Percentiles rank a stretch among this genome's conserved stretches.
Evolutionary conservation across 371 early-diverging fungal species (phyloP).

Genomic region (Mortierella sp.): DNA sequence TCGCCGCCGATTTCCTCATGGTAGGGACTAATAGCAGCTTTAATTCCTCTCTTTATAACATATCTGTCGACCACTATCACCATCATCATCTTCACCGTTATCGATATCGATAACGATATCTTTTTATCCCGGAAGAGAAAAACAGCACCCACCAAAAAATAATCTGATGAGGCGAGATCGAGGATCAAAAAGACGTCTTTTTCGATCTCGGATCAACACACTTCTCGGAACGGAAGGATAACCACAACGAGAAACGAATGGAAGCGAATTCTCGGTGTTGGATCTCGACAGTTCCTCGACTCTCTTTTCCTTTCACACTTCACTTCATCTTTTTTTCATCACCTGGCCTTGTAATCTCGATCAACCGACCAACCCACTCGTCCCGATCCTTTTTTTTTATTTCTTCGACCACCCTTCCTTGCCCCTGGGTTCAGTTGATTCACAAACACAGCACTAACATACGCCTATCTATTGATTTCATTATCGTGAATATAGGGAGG

Average conservation of each 20-base stretch:
- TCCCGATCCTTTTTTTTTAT: background rate
- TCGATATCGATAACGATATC: background rate
- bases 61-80: background rate
- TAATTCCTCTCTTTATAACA: background rate
- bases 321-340: background rate
- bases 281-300: background rate
- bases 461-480: background rate
- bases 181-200: background rate
- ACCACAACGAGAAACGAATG: background rate
- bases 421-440: background rate
- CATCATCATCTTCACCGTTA: slow-evolving; percentile 1
- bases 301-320: background rate
- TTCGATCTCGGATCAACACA: background rate
- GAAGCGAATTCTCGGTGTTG: background rate
- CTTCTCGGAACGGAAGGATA: background rate
- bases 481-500: slow-evolving; percentile 68
- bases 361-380: background rate
- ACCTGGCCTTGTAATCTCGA: background rate
- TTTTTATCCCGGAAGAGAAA: background rate
- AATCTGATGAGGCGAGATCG: background rate
- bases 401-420: background rate
- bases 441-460: background rate
- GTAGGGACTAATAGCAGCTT: slow-evolving; percentile 19
- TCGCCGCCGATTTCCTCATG: slow-evolving; percentile 51
- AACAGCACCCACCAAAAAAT: background rate